A percentile compares a stretch with the other conserved stretches of the same genome.
Evolutionary conservation across 1,284 basidiomycete genomes (phyloP).

Genomic region (Sanghuangporus baumii): DNA sequence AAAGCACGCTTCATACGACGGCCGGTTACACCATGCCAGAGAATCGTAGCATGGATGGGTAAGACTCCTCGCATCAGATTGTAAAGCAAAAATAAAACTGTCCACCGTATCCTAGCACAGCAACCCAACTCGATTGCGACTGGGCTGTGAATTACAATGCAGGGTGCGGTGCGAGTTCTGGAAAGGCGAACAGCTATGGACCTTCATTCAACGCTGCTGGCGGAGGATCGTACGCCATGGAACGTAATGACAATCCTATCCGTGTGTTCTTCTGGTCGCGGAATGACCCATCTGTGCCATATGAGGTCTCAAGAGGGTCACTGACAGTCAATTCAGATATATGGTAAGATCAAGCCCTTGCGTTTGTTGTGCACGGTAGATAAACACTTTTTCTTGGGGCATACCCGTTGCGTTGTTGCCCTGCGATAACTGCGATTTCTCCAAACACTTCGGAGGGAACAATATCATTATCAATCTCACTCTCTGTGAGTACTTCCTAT

Average conservation of each 20-base stretch:
- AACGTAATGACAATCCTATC: slow-evolving; percentile 38
- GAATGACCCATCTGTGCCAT: slow-evolving; percentile 32
- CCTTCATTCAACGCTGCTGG: slow-evolving; percentile 53
- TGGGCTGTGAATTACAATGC: slow-evolving; percentile 48
- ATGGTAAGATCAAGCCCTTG: slow-evolving; percentile 33
- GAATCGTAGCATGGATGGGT: slow-evolving; percentile 21
- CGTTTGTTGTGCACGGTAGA: slow-evolving; percentile 32
- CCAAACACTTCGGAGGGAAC: slow-evolving; percentile 46
- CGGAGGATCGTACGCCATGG: slow-evolving; percentile 54
- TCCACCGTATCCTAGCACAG: slow-evolving; percentile 15
- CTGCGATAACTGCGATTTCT: slow-evolving; percentile 43
- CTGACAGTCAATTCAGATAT: slow-evolving; percentile 32
- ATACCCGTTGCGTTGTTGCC: slow-evolving; percentile 54
- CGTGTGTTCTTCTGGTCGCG: slow-evolving; percentile 50
- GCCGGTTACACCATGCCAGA: slow-evolving; percentile 24
- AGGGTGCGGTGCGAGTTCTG: slow-evolving; percentile 55
- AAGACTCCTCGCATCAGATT: neutral
- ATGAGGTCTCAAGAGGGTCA: slow-evolving; percentile 34
- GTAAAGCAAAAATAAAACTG: neutral
- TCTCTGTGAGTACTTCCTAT: slow-evolving; percentile 33
- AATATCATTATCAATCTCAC: slow-evolving; percentile 58
- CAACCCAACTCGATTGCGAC: slow-evolving; percentile 37
- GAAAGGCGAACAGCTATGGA: slow-evolving; percentile 42
- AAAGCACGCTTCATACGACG: slow-evolving; percentile 38
- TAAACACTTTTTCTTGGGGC: slow-evolving; percentile 41